Percentiles rank a stretch among this genome's conserved stretches.
These are phyloP conservation scores for Phylloporus sp. DNA, from an alignment of 768 basidiomycete genomes.

Conservation along the genomic window DNA sequence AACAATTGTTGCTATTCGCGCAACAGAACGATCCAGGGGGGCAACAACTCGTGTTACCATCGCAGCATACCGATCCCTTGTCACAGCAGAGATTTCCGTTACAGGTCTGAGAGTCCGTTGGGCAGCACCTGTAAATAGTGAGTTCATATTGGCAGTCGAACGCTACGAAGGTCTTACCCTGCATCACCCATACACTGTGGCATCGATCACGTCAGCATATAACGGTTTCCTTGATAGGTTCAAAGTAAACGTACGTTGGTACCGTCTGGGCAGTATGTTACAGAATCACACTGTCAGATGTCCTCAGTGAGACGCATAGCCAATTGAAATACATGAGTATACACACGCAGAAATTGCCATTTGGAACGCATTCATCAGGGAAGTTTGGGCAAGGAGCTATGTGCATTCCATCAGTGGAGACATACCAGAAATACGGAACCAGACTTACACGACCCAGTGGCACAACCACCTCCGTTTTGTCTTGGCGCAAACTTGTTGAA, in stretches of 20 bases:
- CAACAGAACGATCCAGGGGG: too few relatives aligned
- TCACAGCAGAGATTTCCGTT: constrained; percentile 10
- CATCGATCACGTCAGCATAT: constrained; percentile 6
- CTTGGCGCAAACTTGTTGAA: constrained; percentile 8
- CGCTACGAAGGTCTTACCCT: neutral
- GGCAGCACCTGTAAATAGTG: constrained; percentile 14
- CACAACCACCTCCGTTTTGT: constrained; percentile 7
- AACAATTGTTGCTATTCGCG: constrained; percentile 18
- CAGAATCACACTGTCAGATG: constrained; percentile 12
- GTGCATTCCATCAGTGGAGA: neutral
- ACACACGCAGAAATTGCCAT: constrained; percentile 21
- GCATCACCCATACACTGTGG: constrained; percentile 9
- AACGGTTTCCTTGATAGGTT: neutral
- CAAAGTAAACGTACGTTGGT: constrained; percentile 9
- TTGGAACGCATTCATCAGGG: constrained; percentile 14
- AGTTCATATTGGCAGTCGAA: neutral
- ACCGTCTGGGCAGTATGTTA: constrained; percentile 11
- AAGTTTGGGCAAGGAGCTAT: constrained; percentile 20
- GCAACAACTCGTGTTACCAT: constrained; percentile 6
- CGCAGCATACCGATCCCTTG: constrained; percentile 11
- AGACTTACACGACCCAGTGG: constrained; percentile 13
- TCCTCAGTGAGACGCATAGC: neutral
- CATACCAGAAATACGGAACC: neutral
- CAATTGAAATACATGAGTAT: too few relatives aligned
- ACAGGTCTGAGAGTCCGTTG: constrained; percentile 11